Percentiles rank a stretch among this genome's conserved stretches.
Evolutionary conservation across 805 yeast genomes (phyloP).

Genomic region (Wickerhamomyces ciferrii): DNA sequence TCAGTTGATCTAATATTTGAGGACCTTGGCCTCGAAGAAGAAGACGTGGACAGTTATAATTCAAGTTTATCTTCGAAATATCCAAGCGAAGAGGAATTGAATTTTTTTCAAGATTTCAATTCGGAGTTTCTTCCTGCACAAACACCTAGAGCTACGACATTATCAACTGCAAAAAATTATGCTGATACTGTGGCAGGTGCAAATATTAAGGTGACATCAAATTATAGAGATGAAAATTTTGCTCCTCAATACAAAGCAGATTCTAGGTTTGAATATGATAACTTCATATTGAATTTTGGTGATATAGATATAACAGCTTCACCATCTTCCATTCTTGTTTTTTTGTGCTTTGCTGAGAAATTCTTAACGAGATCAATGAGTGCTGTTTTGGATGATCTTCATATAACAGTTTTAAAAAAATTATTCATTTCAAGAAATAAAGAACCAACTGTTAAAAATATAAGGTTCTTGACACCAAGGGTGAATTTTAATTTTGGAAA

Average conservation of each 20-base stretch:
- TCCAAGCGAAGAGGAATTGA: neutral
- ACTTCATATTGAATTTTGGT: conserved; percentile 50
- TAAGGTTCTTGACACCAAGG: conserved; percentile 44
- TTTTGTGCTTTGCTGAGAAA: conserved; percentile 31
- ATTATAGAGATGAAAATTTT: conserved; percentile 15
- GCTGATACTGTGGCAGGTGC: conserved; percentile 15
- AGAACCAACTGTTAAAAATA: conserved; percentile 31
- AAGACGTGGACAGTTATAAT: neutral
- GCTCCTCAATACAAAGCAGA: conserved; percentile 21
- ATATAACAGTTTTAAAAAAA: conserved; percentile 47
- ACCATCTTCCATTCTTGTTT: conserved; percentile 35
- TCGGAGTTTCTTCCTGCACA: conserved; percentile 2
- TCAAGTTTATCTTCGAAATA: neutral
- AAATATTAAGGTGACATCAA: conserved; percentile 6
- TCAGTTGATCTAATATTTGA: conserved; percentile 32
- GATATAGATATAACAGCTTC: conserved; percentile 40
- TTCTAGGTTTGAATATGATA: conserved; percentile 46
- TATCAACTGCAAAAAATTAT: neutral
- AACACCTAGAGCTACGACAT: neutral
- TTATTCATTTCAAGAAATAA: conserved; percentile 31
- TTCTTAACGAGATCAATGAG: conserved; percentile 35
- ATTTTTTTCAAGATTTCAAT: conserved; percentile 16
- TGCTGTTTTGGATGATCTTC: conserved; percentile 58
- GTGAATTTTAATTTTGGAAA: conserved; percentile 35
- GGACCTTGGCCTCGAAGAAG: conserved; percentile 10